Conservation (phyloP, 169 alveolate species). For the Cryptosporidium sp. region DNA sequence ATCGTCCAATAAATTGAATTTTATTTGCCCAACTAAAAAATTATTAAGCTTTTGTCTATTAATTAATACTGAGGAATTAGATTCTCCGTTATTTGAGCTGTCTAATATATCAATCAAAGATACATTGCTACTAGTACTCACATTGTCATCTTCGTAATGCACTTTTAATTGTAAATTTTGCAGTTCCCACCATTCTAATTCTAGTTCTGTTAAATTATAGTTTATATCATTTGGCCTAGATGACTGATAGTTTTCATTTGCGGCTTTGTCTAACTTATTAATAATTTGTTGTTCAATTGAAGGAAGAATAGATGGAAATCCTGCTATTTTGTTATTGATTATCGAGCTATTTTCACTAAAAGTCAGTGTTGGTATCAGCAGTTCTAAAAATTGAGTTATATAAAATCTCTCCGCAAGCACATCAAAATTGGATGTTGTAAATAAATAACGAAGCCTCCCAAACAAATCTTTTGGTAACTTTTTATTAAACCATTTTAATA, state of each 20-base stretch:
- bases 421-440: slow-evolving; percentile 62
- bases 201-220: not conserved
- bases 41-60: not conserved
- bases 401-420: slow-evolving; percentile 70
- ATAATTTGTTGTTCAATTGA: slow-evolving; percentile 19
- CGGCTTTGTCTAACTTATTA: not conserved
- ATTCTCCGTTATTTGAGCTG: not conserved
- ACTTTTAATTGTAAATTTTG: slow-evolving; percentile 8
- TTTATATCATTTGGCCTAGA: not conserved
- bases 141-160: slow-evolving; percentile 22
- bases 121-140: slow-evolving; percentile 4
- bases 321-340: slow-evolving; percentile 9
- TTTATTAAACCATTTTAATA: slow-evolving; percentile 46
- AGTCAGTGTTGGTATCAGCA: slow-evolving; percentile 30
- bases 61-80: not conserved
- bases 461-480: slow-evolving; percentile 50
- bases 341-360: not conserved
- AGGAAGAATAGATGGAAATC: slow-evolving; percentile 55
- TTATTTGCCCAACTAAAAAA: not conserved
- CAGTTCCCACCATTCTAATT: slow-evolving; percentile 55
- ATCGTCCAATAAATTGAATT: slow-evolving; percentile 1
- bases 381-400: slow-evolving; percentile 50
- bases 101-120: not conserved
- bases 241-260: not conserved
- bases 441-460: slow-evolving; percentile 54